Base-by-base conservation (phyloP, 805 yeast species). In the Sungouiella thailandica region DNA sequence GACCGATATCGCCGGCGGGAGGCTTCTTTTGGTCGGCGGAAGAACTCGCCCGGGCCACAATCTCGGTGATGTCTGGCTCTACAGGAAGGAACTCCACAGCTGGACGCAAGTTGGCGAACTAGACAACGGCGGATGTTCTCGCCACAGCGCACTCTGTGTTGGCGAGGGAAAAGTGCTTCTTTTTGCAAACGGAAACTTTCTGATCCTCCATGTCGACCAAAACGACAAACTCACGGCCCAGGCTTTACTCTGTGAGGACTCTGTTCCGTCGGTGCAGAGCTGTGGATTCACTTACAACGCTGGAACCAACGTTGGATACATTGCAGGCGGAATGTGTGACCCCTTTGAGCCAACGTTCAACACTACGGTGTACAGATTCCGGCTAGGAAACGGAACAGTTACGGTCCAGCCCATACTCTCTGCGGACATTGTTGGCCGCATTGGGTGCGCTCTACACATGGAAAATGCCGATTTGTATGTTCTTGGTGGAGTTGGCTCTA, bases 1-100 rank as follows among this genome's bases (percentile, higher is more conserved):
- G 22, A 66, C 73, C 0, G 34, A 49, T 0, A 24, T 72, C 1
- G 45, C 38, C 2, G 43, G 51, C 10, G 50, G 52, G 1, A 49
- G 46, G 0, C 27, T 60, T 2, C 28, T 80, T 1, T 40, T 81
- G 3, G 57, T 75, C 22, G 94, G 93, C 3, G 95, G 95, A 3
- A 67, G 94, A 40, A 57, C 69, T 2, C 67, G 76, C 1, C 94
- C 95, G 0, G 68, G 71, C 2, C 51, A 54, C 7, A 57, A 64
- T 0, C 50, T 74, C 24, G 35, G 34, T 4, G 70, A 65, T 35
- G 55, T 58, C 0, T 60, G 61, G 51, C 35, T 37, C 19, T 42
- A 35, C 15, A 23, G 36, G 12, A 34, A 34, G 2, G 41, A 46
- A 18, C 34, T 12, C 3, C 14, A 35, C 3, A 23, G 32, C 4